Base-by-base conservation (phyloP, 192 early-diverging fungal genomes). In the Coemansia sp. region DNA sequence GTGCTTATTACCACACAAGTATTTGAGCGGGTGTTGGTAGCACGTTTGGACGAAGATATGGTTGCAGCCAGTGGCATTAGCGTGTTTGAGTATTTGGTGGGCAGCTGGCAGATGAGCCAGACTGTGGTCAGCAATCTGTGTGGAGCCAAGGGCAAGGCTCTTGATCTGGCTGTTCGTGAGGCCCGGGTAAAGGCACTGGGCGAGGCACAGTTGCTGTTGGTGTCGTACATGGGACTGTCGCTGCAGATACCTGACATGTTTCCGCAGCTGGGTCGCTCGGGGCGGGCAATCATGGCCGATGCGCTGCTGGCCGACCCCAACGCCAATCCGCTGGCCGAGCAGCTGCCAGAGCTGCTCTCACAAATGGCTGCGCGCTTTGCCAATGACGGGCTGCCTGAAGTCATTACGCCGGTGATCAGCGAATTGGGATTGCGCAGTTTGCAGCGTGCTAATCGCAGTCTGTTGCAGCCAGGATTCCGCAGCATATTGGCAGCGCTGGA, bases 201-300 rank as follows among this genome's bases (percentile, higher is more conserved):
- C 38, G 65, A 75, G 14, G 75, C 85, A 9, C 83, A 86, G 48
- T 75, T 39, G 0, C 57, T 97, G 52, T 62, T 96, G 17, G 82
- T 96, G 2, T 94, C 89, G 53, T 98, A 97, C 69, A 84, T 85
- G 53, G 92, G 91, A 5, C 79, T 96, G 27, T 81, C 91, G 43
- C 63, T 97, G 35, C 93, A 91, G 52, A 85, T 93, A 61, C 90
- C 91, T n/a, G 94, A 92, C 22, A 92, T 92, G 87, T 96, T 95
- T 63, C 87, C 94, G 22, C 93, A 93, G 63, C 53, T 76, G 51
- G 54, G 71, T 0, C 60, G 62, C 6, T 62, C 57, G 0, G 73
- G 68, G 2, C 68, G 62, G 29, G 51, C 50, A 17, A 48, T 67
- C 2, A 48, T 74, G 5, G 65, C 48, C 14, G 65, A 67, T 19